A percentile compares a stretch with the other conserved stretches of the same genome.
Conservation (phyloP, 495 filamentous ascomycete genomes). For the Tetracladium setigerum region DNA sequence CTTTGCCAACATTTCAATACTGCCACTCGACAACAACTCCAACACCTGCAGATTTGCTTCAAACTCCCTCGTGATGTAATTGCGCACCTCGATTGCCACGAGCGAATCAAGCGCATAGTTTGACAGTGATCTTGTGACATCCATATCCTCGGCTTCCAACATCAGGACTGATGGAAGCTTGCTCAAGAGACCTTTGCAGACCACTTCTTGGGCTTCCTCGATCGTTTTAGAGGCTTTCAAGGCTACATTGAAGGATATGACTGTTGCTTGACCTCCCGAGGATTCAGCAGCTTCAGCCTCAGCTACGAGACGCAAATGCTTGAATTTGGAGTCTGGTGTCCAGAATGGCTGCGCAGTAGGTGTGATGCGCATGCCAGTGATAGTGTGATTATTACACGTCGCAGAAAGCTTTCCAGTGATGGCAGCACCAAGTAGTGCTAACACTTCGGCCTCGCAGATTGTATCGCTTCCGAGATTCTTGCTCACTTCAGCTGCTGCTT, state of each 20-base stretch:
- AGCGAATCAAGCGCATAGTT: conserved; percentile 49
- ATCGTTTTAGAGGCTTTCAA: conserved; percentile 32
- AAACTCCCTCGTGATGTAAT: conserved; percentile 42
- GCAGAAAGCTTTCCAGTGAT: conserved; percentile 29
- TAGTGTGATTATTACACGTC: conserved; percentile 38
- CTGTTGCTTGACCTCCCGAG: conserved; percentile 16
- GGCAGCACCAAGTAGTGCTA: conserved; percentile 39
- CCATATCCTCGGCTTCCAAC: conserved; percentile 44
- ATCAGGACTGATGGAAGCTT: conserved; percentile 43
- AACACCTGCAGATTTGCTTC: conserved; percentile 47
- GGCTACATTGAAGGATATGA: conserved; percentile 33
- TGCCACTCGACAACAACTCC: conserved; percentile 41
- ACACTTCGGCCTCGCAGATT: conserved; percentile 44
- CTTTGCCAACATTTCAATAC: conserved; percentile 39
- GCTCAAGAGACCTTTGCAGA: conserved; percentile 36
- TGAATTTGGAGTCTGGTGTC: conserved; percentile 44
- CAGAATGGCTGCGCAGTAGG: conserved; percentile 38
- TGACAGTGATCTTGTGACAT: conserved; percentile 36
- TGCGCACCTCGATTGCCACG: conserved; percentile 50
- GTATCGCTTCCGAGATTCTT: conserved; percentile 41
- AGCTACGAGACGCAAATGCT: conserved; percentile 37
- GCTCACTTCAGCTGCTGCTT: conserved; percentile 37
- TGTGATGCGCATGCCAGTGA: conserved; percentile 45
- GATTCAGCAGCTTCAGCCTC: conserved; percentile 34
- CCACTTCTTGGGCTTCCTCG: conserved; percentile 36